Evolutionary conservation across 345 rosid species (phyloP), one percentile per base, ranked within the genome.

Genomic region (Gossypium turneri): DNA sequence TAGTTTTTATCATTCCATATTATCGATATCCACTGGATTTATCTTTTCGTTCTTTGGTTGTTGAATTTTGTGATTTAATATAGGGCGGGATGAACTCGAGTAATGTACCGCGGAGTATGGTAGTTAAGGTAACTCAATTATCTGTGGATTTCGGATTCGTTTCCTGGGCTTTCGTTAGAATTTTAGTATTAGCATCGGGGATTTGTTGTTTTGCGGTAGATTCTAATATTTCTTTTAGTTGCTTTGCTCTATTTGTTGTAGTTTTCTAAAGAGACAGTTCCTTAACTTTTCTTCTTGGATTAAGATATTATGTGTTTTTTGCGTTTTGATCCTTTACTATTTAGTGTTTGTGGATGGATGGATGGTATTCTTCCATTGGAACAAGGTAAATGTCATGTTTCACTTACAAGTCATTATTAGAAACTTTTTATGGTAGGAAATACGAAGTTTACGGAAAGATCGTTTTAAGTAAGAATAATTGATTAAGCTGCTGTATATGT

Each of bases 101-200:
- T 65, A 82, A 78, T 83, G 75, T 17, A 22, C 85, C 43, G 60
- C 65, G 78, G 27, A 75, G 79, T 77, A 65, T 84, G 48, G 63
- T 84, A 47, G 27, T 85, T 74, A 88, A 90, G 95, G 98, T 93
- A 79, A 72, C 56, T 52, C 62, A 48, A 67, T 20, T 13, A 66
- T 67, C 58, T 29, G 5, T 24, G 55, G 43, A 20, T 73, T 71
- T 64, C 2, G 19, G 29, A 9, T 56, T 59, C 7, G 2, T 70
- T 53, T 60, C n/a, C 15, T 59, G 70, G 51, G 52, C n/a, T 58
- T 68, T 51, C 12, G 7, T 65, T 24, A 12, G 20, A 57, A 5
- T 70, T 38, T 34, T 45, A 2, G 56, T 68, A n/a, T 3, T 20
- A 17, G n/a, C 43, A 65, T 51, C 43, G 13, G 59, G 20, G 66